Base-by-base conservation (phyloP, 495 filamentous ascomycete species). In the Penicillium arizonense region DNA sequence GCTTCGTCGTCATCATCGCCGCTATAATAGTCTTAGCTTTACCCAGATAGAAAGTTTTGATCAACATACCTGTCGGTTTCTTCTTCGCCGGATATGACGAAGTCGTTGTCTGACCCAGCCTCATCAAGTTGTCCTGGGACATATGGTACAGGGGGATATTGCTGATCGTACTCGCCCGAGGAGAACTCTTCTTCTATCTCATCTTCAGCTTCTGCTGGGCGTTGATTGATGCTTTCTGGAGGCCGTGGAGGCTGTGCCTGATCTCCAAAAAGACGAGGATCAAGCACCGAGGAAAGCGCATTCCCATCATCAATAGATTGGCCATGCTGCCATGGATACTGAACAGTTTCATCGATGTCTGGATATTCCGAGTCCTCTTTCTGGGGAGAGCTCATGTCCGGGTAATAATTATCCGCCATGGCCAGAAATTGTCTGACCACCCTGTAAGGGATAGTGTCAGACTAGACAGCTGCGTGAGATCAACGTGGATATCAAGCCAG, bases 191-290 rank as follows among this genome's bases (percentile, higher is more conserved):
- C 23, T 6, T 61, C 57, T 0, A 13, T 35, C 5, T 56, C 44
- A 26, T 34, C 30, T 43, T 62, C 52, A 32, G 57, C 52, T 21
- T 59, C 50, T 34, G 28, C 44, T 4, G 48, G 14, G 16, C 26
- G 43, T 16, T 35, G 38, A 43, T 50, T 35, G 30, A 50, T 43
- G 16, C 47, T 30, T 35, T 65, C 50, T 14, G 45, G 6, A 10
- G 28, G 18, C 18, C 1, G 55, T 16, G 52, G 42, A 5, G 41
- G 39, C 36, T 68, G 52, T 11, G 58, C 2, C 9, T 64, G 38
- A 14, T 55, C 68, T 47, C 56, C 63, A 55, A 72, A 76, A 36
- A 77, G 59, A 34, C 73, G 67, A 33, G 75, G 75, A 41, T 77
- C 75, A 47, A 77, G 57, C 44, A 68, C 68, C 2, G 67, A 65